These are phyloP conservation scores for Candida ulmi DNA, from an alignment of 805 yeast species.

Conservation along the genomic window DNA sequence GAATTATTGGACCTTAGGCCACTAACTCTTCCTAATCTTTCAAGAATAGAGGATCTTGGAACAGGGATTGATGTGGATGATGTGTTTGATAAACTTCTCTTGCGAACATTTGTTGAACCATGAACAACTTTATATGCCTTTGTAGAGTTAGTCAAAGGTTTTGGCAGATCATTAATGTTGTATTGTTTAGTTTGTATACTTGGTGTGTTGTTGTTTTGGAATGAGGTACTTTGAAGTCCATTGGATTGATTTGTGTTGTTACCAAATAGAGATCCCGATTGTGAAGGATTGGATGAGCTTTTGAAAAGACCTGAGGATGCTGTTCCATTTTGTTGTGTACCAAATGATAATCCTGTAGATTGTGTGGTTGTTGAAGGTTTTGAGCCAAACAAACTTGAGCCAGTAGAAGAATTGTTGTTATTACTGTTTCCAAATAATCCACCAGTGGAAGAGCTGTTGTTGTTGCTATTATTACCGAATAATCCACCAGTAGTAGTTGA, in stretches of 20 bases:
- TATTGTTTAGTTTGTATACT: constrained; percentile 25
- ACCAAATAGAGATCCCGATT: constrained; percentile 1
- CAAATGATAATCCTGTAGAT: constrained; percentile 8
- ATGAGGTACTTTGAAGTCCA: not conserved
- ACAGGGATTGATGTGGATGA: constrained; percentile 16
- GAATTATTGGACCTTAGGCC: constrained; percentile 17
- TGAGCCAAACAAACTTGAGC: no score
- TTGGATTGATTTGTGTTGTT: not conserved
- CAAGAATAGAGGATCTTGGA: constrained; percentile 24
- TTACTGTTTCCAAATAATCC: constrained; percentile 18
- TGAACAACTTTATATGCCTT: constrained; percentile 12
- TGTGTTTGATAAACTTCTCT: constrained; percentile 20
- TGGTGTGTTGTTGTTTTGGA: constrained; percentile 20
- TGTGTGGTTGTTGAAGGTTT: no score
- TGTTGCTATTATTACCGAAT: constrained; percentile 3
- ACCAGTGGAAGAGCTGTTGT: constrained; percentile 11
- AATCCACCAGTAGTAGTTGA: constrained; percentile 6
- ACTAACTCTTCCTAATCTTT: constrained; percentile 30
- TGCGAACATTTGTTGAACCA: constrained; percentile 11
- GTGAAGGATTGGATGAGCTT: not conserved
- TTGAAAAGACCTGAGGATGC: constrained; percentile 7
- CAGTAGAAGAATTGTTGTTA: constrained; percentile 1
- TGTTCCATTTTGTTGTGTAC: constrained; percentile 3
- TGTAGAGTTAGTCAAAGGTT: constrained; percentile 30
- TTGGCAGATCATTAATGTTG: constrained; percentile 30